phyloP scores from a whole-genome alignment of 768 basidiomycete genomes.

The Austroboletus eburneus region DNA sequence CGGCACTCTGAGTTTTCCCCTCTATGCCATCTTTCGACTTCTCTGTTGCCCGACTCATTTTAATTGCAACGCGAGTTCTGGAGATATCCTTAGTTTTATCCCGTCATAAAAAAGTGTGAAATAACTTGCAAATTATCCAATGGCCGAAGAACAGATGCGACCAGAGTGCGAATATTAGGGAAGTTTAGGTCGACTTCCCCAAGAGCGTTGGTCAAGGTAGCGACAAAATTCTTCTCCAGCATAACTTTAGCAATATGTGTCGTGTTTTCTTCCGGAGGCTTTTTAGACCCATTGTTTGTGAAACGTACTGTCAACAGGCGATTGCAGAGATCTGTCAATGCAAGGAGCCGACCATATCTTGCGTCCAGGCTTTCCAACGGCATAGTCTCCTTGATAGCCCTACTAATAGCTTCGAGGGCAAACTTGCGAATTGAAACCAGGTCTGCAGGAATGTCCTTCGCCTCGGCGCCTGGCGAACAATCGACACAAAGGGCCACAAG shows the following conservation, averaged over 20 bases:
- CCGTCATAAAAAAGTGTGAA: not conserved
- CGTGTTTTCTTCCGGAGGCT: slow-evolving; percentile 66
- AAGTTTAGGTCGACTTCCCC: slow-evolving; percentile 95
- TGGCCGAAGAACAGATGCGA: slow-evolving; percentile 85
- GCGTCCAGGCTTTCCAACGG: slow-evolving; percentile 57
- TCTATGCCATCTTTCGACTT: slow-evolving; percentile 58
- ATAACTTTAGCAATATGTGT: slow-evolving; percentile 96
- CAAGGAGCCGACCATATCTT: slow-evolving; percentile 85
- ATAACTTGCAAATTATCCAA: slow-evolving; percentile 78
- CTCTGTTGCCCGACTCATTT: slow-evolving; percentile 81
- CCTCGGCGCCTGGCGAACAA: slow-evolving; percentile 55
- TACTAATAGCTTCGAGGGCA: slow-evolving; percentile 84
- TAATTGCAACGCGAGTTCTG: slow-evolving; percentile 96
- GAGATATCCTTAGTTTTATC: slow-evolving; percentile 8
- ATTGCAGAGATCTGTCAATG: slow-evolving; percentile 82
- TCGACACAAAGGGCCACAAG: slow-evolving; percentile 94
- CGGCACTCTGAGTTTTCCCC: slow-evolving; percentile 41
- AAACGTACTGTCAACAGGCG: slow-evolving; percentile 81
- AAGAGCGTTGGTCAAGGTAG: slow-evolving; percentile 79
- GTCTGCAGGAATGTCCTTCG: slow-evolving; percentile 75
- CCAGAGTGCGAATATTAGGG: slow-evolving; percentile 80
- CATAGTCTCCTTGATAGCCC: slow-evolving; percentile 77
- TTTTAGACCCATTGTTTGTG: slow-evolving; percentile 45
- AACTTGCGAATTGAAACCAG: slow-evolving; percentile 89
- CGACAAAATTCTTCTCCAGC: slow-evolving; percentile 96